phyloP scores from a whole-genome alignment of 768 basidiomycete species.

The Lactarius quietus region DNA sequence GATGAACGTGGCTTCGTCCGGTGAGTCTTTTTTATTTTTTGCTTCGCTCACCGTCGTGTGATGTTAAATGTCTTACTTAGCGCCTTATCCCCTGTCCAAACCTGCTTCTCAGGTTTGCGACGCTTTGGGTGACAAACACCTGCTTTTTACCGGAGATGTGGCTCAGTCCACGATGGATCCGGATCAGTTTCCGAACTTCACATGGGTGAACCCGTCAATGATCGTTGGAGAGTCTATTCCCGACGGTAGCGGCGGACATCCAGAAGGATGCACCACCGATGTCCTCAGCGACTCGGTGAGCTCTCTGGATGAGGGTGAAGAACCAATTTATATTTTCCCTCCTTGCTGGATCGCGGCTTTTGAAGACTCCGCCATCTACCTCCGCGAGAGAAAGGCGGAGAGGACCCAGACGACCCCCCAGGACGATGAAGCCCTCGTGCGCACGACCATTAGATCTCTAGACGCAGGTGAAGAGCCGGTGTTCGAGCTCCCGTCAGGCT shows the following conservation, averaged over 20 bases:
- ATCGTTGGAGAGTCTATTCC: not conserved
- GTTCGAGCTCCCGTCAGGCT: conserved; percentile 11
- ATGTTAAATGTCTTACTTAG: conserved; percentile 2
- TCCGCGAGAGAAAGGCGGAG: not conserved
- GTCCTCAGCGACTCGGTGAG: not conserved
- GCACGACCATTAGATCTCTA: conserved; percentile 15
- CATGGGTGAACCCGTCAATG: conserved; percentile 14
- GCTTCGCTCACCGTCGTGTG: not conserved
- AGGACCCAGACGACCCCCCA: not conserved
- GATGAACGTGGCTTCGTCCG: not conserved
- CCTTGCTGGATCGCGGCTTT: not conserved
- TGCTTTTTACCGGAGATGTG: not conserved
- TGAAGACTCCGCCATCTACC: conserved; percentile 5
- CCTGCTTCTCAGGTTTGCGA: not conserved
- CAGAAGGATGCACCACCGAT: not conserved
- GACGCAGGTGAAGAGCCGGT: conserved; percentile 20
- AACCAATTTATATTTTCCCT: not conserved
- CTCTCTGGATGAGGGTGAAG: conserved; percentile 5
- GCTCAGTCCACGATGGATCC: not conserved
- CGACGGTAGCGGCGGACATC: not conserved
- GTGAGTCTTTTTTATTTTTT: conserved; percentile 4
- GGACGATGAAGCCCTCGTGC: conserved; percentile 18
- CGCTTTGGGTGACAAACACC: too few species aligned
- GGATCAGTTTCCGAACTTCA: conserved; percentile 9
- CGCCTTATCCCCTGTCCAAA: not conserved